phyloP scores from a whole-genome alignment of 768 basidiomycete species.

The Psilocybe azurescens region DNA sequence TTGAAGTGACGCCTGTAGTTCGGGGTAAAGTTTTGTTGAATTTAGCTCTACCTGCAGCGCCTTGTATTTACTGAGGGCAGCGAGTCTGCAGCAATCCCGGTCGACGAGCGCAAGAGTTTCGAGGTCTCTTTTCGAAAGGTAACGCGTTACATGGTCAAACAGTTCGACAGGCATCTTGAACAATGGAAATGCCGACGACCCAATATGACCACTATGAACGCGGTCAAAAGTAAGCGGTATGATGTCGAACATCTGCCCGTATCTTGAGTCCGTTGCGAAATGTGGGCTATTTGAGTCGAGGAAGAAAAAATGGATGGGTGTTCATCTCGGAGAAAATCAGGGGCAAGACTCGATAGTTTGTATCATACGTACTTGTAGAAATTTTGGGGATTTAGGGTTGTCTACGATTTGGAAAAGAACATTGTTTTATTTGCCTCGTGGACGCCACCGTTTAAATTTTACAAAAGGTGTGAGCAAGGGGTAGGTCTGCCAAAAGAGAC shows the following conservation, averaged over 20 bases:
- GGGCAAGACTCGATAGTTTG: not conserved
- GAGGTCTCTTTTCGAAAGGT: conserved; percentile 30
- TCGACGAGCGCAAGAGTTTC: conserved; percentile 31
- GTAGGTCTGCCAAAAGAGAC: not conserved
- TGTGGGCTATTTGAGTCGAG: not conserved
- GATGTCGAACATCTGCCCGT: conserved; percentile 11
- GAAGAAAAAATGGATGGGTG: not conserved
- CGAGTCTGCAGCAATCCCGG: conserved; percentile 29
- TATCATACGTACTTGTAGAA: not conserved
- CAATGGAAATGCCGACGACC: conserved; percentile 27
- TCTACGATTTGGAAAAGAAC: not conserved
- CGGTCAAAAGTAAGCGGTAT: conserved; percentile 28
- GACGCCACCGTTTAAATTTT: not conserved
- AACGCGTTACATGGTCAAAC: conserved; percentile 26
- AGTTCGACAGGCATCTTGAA: conserved; percentile 35
- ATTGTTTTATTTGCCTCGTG: not conserved
- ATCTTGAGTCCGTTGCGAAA: not conserved
- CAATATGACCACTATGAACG: conserved; percentile 21
- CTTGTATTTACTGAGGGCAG: conserved; percentile 28
- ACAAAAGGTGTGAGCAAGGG: not conserved
- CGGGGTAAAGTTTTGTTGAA: conserved; percentile 1
- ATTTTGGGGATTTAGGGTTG: not conserved
- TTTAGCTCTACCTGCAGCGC: conserved; percentile 23
- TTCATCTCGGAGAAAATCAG: not conserved
- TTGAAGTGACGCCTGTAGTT: not conserved